phyloP scores from a whole-genome alignment of 2,329 filamentous ascomycete genomes.

The Apiospora arundinis region DNA sequence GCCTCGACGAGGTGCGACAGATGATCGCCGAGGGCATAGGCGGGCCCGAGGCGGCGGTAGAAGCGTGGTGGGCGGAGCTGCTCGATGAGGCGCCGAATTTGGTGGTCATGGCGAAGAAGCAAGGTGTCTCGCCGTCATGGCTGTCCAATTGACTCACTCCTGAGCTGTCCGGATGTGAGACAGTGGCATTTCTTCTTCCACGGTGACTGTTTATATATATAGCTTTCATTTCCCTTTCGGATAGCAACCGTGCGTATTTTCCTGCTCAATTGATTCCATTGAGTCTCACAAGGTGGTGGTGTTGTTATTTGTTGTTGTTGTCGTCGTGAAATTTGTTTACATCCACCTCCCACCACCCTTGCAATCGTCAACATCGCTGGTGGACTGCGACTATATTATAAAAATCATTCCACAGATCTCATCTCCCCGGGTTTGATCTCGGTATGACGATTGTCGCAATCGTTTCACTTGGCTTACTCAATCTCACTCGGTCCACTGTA shows the following conservation, averaged over 20 bases:
- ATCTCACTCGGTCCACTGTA: neutral
- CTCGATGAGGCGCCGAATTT: slow-evolving; percentile 20
- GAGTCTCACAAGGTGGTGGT: neutral
- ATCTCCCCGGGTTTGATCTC: neutral
- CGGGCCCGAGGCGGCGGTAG: neutral
- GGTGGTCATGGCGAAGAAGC: slow-evolving; percentile 21
- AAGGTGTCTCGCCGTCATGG: neutral
- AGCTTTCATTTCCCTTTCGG: neutral
- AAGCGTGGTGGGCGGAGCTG: slow-evolving; percentile 21
- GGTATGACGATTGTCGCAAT: neutral
- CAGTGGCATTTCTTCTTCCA: neutral
- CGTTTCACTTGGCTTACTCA: neutral
- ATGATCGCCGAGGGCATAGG: slow-evolving; percentile 20
- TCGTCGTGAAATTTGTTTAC: neutral
- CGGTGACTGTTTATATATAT: neutral
- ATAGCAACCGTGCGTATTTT: neutral
- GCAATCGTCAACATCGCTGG: neutral
- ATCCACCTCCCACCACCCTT: neutral
- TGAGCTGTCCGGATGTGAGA: neutral
- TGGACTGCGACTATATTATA: neutral
- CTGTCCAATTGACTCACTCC: neutral
- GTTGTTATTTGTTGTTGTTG: neutral
- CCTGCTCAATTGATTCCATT: neutral
- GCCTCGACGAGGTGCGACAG: slow-evolving; percentile 13
- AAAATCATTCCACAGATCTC: neutral